Conservation (phyloP, 2,329 filamentous ascomycete genomes). For the Pseudogymnoascus sp. region DNA sequence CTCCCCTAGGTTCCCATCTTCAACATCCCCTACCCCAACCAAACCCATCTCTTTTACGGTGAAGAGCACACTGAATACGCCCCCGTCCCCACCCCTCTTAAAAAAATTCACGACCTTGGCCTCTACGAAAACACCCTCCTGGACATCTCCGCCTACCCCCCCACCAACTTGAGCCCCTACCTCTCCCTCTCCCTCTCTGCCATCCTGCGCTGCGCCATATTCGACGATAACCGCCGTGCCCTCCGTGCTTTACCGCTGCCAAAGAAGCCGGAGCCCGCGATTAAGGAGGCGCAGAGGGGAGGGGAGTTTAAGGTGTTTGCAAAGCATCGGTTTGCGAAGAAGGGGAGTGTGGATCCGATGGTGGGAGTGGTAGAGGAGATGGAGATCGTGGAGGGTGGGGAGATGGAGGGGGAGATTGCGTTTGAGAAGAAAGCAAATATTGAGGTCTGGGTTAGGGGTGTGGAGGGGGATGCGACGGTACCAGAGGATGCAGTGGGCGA, state of each 20-base stretch:
- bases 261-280: conserved; percentile 11
- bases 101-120: conserved; percentile 17
- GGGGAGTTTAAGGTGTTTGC: background rate
- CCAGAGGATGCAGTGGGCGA: background rate
- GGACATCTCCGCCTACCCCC: conserved; percentile 9
- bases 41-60: conserved; percentile 20
- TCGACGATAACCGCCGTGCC: background rate
- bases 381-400: background rate
- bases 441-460: background rate
- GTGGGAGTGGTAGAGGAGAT: background rate
- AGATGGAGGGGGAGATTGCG: background rate
- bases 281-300: background rate
- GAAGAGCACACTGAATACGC: conserved; percentile 18
- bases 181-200: conserved; percentile 12
- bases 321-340: background rate
- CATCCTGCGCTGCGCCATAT: conserved; percentile 17
- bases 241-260: conserved; percentile 8
- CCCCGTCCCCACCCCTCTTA: conserved; percentile 16
- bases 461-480: background rate
- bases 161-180: conserved; percentile 2
- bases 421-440: background rate
- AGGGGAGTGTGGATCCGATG: background rate
- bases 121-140: conserved; percentile 23
- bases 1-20: background rate
- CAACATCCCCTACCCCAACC: background rate